These are phyloP conservation scores for Lichtheimia ramosa DNA, from an alignment of 371 early-diverging fungal species.

Conservation along the genomic window DNA sequence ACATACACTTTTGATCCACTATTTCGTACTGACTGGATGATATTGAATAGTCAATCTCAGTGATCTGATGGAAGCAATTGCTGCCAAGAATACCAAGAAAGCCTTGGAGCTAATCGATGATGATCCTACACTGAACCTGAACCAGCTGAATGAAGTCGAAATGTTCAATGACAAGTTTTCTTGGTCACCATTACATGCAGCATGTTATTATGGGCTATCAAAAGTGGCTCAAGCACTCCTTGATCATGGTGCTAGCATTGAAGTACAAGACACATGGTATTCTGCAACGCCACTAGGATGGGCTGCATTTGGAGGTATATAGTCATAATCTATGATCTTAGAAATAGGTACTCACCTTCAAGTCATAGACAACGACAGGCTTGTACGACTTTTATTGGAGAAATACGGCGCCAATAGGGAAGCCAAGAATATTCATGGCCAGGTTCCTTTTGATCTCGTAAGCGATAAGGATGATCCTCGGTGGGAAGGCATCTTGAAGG, in stretches of 20 bases:
- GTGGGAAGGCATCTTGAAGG: slow-evolving; percentile 55
- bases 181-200: slow-evolving; percentile 90
- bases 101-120: slow-evolving; percentile 30
- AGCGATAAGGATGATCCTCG: slow-evolving; percentile 60
- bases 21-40: background rate
- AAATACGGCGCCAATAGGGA: slow-evolving; percentile 64
- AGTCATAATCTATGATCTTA: too few species aligned
- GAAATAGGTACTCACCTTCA: too few species aligned
- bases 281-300: slow-evolving; percentile 84
- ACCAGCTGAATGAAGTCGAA: slow-evolving; percentile 55
- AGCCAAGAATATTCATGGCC: slow-evolving; percentile 69
- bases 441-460: slow-evolving; percentile 72
- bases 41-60: background rate
- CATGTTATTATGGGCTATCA: slow-evolving; percentile 78
- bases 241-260: slow-evolving; percentile 75
- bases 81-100: slow-evolving; percentile 27
- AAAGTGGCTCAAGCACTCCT: slow-evolving; percentile 67
- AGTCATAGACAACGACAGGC: slow-evolving; percentile 33
- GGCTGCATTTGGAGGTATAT: slow-evolving; percentile 82
- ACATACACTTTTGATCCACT: background rate
- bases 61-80: slow-evolving; percentile 34
- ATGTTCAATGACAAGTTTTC: slow-evolving; percentile 71
- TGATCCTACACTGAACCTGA: slow-evolving; percentile 46
- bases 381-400: slow-evolving; percentile 59
- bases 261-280: slow-evolving; percentile 86